These are phyloP conservation scores for Monosporascus sp. DNA, from an alignment of 2,329 filamentous ascomycete genomes.

Conservation along the genomic window DNA sequence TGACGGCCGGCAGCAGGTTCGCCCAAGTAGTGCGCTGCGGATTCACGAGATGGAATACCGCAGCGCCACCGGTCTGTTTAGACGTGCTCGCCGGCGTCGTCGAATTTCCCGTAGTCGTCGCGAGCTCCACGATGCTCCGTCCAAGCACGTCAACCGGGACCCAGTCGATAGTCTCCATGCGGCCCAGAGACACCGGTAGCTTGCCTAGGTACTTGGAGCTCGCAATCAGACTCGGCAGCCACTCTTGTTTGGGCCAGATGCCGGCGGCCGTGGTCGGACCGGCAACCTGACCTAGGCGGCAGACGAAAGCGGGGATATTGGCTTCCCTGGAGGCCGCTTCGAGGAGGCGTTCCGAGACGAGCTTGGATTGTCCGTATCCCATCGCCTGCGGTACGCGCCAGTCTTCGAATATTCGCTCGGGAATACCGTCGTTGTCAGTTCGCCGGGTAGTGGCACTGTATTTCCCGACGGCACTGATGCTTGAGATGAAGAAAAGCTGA, in stretches of 20 bases:
- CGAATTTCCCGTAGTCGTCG: neutral
- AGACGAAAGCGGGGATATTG: conserved; percentile 6
- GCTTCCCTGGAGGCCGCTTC: conserved; percentile 11
- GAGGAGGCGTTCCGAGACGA: conserved; percentile 16
- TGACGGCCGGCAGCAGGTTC: conserved; percentile 5
- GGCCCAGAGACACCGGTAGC: conserved; percentile 14
- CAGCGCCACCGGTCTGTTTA: conserved; percentile 1
- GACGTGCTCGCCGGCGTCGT: neutral
- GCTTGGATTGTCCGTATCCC: conserved; percentile 18
- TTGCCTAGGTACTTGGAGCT: conserved; percentile 16
- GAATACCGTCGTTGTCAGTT: neutral
- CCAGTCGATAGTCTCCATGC: conserved; percentile 11
- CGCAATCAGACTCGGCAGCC: conserved; percentile 18
- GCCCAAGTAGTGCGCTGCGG: conserved; percentile 11
- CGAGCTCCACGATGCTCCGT: conserved; percentile 11
- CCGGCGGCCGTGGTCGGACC: conserved; percentile 10
- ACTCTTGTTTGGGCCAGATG: conserved; percentile 15
- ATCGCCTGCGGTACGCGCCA: conserved; percentile 4
- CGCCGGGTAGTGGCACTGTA: neutral
- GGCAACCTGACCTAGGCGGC: conserved; percentile 16
- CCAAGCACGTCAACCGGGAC: conserved; percentile 13
- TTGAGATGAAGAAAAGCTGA: conserved; percentile 15
- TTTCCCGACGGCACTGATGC: conserved; percentile 9
- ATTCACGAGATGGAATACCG: conserved; percentile 16
- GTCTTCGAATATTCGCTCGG: conserved; percentile 9